These are phyloP conservation scores for Massarina eburnea DNA, from an alignment of 2,329 filamentous ascomycete species.

Conservation along the genomic window DNA sequence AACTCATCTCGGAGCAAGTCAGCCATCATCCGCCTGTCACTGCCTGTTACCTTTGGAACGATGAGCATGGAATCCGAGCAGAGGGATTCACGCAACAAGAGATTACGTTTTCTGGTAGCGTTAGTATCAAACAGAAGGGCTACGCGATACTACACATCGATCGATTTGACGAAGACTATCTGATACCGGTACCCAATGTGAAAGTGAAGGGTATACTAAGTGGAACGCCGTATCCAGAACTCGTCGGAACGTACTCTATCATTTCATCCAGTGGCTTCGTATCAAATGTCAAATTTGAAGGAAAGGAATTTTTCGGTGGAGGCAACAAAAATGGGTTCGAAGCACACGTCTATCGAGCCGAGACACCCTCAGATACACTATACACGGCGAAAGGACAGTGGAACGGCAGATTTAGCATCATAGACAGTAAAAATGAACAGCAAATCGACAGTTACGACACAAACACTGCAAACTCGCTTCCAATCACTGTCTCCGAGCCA, in stretches of 20 bases:
- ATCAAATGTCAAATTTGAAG: conserved; percentile 48
- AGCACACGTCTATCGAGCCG: conserved; percentile 42
- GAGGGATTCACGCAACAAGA: conserved; percentile 52
- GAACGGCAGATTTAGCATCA: conserved; percentile 44
- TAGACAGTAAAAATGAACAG: conserved; percentile 34
- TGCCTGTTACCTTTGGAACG: conserved; percentile 51
- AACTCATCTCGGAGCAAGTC: conserved; percentile 49
- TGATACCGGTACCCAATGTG: conserved; percentile 49
- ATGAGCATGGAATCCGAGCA: conserved; percentile 46
- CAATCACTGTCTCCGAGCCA: conserved; percentile 28
- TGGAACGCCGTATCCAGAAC: conserved; percentile 48
- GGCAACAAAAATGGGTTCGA: conserved; percentile 46
- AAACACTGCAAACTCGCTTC: conserved; percentile 18
- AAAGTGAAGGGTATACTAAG: conserved; percentile 50
- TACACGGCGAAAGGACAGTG: conserved; percentile 47
- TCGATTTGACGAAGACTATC: conserved; percentile 47
- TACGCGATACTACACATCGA: conserved; percentile 50
- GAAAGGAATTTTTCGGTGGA: conserved; percentile 45
- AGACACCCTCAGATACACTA: conserved; percentile 33
- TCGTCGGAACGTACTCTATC: conserved; percentile 46
- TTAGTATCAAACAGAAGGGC: conserved; percentile 51
- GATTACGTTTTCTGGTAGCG: conserved; percentile 49
- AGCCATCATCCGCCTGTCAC: conserved; percentile 52
- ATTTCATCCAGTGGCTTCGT: conserved; percentile 46
- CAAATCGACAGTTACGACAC: conserved; percentile 43